Base-by-base conservation (phyloP, 2,329 filamentous ascomycete species). In the Niveomyces coronatus region DNA sequence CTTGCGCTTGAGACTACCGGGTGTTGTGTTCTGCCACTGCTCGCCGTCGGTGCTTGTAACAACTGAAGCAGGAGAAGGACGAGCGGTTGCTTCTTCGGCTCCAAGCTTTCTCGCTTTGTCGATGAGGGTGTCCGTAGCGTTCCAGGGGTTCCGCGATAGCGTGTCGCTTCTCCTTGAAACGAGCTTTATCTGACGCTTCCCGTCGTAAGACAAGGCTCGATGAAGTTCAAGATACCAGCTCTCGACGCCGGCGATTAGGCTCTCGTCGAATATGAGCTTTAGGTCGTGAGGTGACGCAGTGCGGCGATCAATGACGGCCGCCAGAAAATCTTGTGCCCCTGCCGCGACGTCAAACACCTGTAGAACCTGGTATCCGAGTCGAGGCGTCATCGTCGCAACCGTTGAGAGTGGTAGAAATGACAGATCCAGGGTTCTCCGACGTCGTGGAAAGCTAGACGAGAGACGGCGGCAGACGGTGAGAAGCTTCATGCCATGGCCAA, bases 321-420 rank as follows among this genome's bases (percentile, higher is more conserved):
- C 45, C 14, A 64, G 47, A 37, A 58, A 61, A 15, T 53, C 49
- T 22, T 45, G 45, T 31, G 48, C 46, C 7, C 57, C 52, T 24
- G 53, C 47, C 32, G 48, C 41, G 9, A 58, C 52, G 36, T 63
- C 53, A 40, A 63, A 64, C 10, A 50, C 45, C 14, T 42, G 45
- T 19, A 60, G 49, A 19, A 55, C 34, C 33, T 49, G 41, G 18
- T 52, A 44, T 14, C 52, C 55, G 32, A 51, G 48, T 11, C 40
- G 40, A 26, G 36, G 45, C 13, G 26, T 20, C 40, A 41, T 37
- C 11, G 8, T 8, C 6, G 11, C 7, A 8, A 15, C 10, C 10
- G 4, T 26, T 14, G 10, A n/a, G n/a, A n/a, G n/a, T n/a, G 24
- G 8, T 2, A 16, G 5, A 29, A 9, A 15, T 3, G 8, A 33